These are phyloP conservation scores for Thalassiosira hispida DNA, from an alignment of 352 stramenopile species.

Conservation along the genomic window DNA sequence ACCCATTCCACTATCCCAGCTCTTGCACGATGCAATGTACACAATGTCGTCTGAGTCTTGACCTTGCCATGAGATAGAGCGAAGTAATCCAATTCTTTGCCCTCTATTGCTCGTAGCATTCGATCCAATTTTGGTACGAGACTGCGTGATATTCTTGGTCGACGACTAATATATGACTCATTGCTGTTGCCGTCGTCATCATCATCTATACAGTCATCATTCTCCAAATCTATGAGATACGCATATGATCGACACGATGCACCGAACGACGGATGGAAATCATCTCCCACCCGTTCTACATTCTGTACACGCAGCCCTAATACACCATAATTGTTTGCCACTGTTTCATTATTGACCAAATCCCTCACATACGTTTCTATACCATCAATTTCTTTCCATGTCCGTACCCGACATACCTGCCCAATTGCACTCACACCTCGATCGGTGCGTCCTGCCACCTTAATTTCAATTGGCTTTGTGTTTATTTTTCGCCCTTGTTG, in stretches of 20 bases:
- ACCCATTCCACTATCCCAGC: constrained; percentile 50
- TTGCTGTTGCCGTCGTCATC: neutral
- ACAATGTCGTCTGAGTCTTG: constrained; percentile 72
- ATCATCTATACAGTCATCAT: constrained; percentile 11
- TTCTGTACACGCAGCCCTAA: constrained; percentile 17
- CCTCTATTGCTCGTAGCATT: constrained; percentile 59
- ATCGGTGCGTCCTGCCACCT: constrained; percentile 73
- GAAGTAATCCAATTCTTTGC: constrained; percentile 67
- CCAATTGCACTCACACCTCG: constrained; percentile 66
- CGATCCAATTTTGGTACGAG: constrained; percentile 49
- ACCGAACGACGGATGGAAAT: constrained; percentile 77
- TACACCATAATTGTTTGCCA: constrained; percentile 2
- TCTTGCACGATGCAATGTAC: constrained; percentile 56
- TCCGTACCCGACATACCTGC: constrained; percentile 69
- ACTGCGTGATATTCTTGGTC: constrained; percentile 17
- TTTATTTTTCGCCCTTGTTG: constrained; percentile 15
- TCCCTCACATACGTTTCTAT: constrained; percentile 46
- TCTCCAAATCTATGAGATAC: constrained; percentile 69
- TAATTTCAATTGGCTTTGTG: constrained; percentile 56
- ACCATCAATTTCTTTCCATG: constrained; percentile 18
- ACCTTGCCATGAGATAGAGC: constrained; percentile 72
- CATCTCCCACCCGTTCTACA: constrained; percentile 45
- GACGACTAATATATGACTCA: neutral
- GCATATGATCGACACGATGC: constrained; percentile 66
- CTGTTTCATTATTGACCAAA: constrained; percentile 22